A percentile compares a stretch with the other conserved stretches of the same genome.
phyloP scores from a whole-genome alignment of 495 filamentous ascomycete species.

The Ramalina intermedia region DNA sequence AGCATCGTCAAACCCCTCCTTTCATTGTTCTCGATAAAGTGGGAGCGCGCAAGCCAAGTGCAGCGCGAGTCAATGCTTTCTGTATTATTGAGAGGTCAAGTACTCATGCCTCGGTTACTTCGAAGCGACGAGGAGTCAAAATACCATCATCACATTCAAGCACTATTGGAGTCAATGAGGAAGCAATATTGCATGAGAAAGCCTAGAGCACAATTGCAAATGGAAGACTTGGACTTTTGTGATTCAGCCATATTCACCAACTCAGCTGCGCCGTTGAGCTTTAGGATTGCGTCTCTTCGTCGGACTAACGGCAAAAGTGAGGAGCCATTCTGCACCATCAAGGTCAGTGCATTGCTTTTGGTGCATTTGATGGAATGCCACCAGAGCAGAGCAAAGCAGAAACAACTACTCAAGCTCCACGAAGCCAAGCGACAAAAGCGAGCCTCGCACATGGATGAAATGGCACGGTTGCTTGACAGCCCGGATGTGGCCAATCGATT shows the following conservation, averaged over 20 bases:
- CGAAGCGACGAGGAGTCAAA: constrained; percentile 14
- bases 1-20: constrained; percentile 43
- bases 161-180: constrained; percentile 46
- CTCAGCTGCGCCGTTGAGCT: constrained; percentile 11
- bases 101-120: constrained; percentile 36
- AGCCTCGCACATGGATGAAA: constrained; percentile 39
- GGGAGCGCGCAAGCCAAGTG: constrained; percentile 48
- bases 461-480: constrained; percentile 46
- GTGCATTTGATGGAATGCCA: background rate
- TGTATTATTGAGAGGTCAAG: constrained; percentile 50
- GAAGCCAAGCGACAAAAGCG: constrained; percentile 46
- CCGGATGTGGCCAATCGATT: constrained; percentile 39
- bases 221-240: constrained; percentile 55
- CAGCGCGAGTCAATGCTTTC: constrained; percentile 61
- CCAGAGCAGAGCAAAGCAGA: background rate
- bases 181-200: constrained; percentile 58
- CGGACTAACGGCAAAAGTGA: constrained; percentile 30
- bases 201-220: constrained; percentile 56
- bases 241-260: constrained; percentile 18
- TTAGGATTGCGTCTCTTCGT: constrained; percentile 23
- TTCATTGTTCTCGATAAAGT: constrained; percentile 56
- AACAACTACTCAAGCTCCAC: constrained; percentile 2
- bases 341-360: constrained; percentile 7
- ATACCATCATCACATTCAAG: constrained; percentile 22
- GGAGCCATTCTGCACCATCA: constrained; percentile 33